phyloP scores from a whole-genome alignment of 2,329 filamentous ascomycete genomes.

The Leptographium flavum region DNA sequence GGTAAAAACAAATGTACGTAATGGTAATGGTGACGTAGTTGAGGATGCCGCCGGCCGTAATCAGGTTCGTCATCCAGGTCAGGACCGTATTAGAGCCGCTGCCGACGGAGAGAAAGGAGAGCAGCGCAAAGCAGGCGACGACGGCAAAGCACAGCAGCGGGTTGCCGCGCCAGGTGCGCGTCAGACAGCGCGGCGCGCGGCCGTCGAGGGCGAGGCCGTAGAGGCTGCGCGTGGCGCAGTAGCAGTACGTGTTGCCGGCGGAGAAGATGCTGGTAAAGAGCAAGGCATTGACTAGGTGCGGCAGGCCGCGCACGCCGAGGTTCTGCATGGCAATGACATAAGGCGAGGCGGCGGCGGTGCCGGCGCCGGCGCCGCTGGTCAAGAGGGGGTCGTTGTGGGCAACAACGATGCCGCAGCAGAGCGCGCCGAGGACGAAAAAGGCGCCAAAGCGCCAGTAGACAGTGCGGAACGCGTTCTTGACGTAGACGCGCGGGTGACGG shows the following conservation, averaged over 20 bases:
- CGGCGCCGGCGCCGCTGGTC: conserved; percentile 24
- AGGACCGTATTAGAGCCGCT: conserved; percentile 23
- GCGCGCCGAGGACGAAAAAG: conserved; percentile 53
- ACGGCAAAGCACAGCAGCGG: conserved; percentile 24
- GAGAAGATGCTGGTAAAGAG: conserved; percentile 45
- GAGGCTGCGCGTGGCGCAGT: conserved; percentile 25
- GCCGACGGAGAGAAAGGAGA: conserved; percentile 26
- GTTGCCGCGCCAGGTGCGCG: conserved; percentile 23
- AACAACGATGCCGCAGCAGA: conserved; percentile 53
- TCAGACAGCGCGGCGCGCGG: conserved; percentile 24
- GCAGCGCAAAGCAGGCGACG: conserved; percentile 20
- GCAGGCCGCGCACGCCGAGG: conserved; percentile 33
- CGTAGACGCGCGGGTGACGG: conserved; percentile 51
- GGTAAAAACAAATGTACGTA: conserved; percentile 24
- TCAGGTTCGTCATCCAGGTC: conserved; percentile 26
- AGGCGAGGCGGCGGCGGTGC: conserved; percentile 35
- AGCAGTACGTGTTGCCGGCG: conserved; percentile 46
- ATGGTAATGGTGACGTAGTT: conserved; percentile 28
- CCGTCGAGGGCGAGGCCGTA: conserved; percentile 25
- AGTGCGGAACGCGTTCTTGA: conserved; percentile 52
- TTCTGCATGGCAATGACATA: conserved; percentile 37
- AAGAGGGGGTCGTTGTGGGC: conserved; percentile 38
- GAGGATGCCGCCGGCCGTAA: conserved; percentile 27
- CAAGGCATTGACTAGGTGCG: conserved; percentile 45
- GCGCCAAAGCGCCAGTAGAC: conserved; percentile 56